A percentile compares a stretch with the other conserved stretches of the same genome.
Conservation (phyloP, 2,329 filamentous ascomycete genomes). For the Alternaria rosae region DNA sequence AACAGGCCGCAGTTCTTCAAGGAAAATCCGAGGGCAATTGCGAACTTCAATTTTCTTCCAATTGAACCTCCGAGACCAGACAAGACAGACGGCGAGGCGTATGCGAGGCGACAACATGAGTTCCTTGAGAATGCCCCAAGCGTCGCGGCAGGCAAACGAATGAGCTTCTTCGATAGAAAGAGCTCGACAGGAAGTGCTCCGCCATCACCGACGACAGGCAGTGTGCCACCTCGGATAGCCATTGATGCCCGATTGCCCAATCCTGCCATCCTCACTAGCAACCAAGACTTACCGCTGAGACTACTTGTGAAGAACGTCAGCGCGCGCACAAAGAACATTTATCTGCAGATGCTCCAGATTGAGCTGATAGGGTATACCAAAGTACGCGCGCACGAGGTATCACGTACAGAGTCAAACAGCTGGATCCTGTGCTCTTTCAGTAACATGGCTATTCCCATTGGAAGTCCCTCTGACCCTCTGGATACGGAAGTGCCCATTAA, state of each 20-base stretch:
- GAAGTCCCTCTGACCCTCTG: conserved; percentile 63
- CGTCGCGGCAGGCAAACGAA: conserved; percentile 59
- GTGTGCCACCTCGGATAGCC: conserved; percentile 63
- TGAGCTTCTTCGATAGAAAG: conserved; percentile 64
- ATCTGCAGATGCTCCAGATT: conserved; percentile 80
- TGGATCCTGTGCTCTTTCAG: conserved; percentile 78
- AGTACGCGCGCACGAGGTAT: conserved; percentile 78
- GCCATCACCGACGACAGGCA: conserved; percentile 28
- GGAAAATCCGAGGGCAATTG: conserved; percentile 76
- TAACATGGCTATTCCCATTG: conserved; percentile 75
- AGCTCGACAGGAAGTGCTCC: conserved; percentile 32
- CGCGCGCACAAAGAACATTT: conserved; percentile 72
- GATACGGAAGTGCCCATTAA: conserved; percentile 76
- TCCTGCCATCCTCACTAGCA: conserved; percentile 88
- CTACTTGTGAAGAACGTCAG: conserved; percentile 80
- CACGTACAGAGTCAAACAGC: conserved; percentile 71
- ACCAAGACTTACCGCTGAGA: conserved; percentile 81
- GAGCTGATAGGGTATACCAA: conserved; percentile 81
- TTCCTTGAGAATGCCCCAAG: conserved; percentile 54
- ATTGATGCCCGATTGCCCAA: conserved; percentile 87
- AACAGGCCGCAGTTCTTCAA: conserved; percentile 88
- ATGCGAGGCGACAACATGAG: conserved; percentile 75
- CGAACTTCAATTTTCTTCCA: conserved; percentile 81
- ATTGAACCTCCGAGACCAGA: conserved; percentile 84
- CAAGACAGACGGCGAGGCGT: conserved; percentile 76